Evolutionary conservation across 2,329 filamentous ascomycete genomes (phyloP), one percentile per base, ranked within the genome.

Genomic region (Fusarium anthophilum): DNA sequence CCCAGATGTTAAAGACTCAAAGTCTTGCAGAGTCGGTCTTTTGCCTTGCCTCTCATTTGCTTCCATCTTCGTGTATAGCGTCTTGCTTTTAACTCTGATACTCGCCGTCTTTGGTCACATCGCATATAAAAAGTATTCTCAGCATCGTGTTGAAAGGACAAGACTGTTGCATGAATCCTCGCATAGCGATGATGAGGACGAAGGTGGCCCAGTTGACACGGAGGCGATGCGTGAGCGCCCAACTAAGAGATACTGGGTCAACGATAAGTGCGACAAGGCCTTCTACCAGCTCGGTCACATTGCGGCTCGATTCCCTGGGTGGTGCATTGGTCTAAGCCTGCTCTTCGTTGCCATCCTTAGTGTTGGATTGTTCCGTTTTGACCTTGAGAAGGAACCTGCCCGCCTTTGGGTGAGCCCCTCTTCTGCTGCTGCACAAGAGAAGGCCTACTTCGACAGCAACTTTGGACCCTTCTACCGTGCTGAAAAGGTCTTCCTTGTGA

Each of bases 401-500:
- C 91, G 93, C 54, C 86, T 99, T 14, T 99, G 96, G 96, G 96
- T 99, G n/a, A 95, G 96, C 77, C 96, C 96, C 13, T 93, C 93
- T 14, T 98, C 96, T 8, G 90, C 91, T 55, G 96, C 97, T 26
- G 96, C 96, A 0, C 89, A 94, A 80, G 96, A 99, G 81, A 99
- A 99, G 84, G 89, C 89, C 3, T 99, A 97, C 80, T 99, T 98
- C 74, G 97, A 99, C 80, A 82, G 89, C 41, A 95, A 94, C 77
- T 99, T 99, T 80, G 97, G 96, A 0, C 95, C 96, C 0, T 99
- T 99, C 80, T 99, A 96, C 83, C 93, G 96, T 45, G 93, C 95
- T 0, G 94, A 99, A 81, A 96, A 99, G 83, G 90, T 92, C 2
- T 99, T 99, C 81, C 83, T 99, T 20, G 94, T 98, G 70, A 99